Evolutionary conservation across 306 rosid genomes (phyloP), one percentile per base, ranked within the genome.

Genomic region (Vigna radiata): DNA sequence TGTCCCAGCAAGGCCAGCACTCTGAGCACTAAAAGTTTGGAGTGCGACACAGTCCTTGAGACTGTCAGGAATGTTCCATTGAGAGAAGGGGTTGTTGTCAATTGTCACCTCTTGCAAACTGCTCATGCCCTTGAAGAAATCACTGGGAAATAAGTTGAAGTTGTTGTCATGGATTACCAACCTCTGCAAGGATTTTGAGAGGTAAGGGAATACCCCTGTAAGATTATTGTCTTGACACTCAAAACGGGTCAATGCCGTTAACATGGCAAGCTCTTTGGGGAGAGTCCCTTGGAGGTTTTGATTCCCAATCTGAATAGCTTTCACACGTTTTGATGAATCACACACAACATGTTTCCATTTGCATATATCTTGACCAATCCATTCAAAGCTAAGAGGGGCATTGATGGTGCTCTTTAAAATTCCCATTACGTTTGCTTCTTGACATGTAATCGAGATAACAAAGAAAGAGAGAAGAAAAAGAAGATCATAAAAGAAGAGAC

Each of bases 251-350:
- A 93, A 71, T 2, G 64, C 53, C 1, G 86, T 11, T 3, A 95
- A 76, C 31, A 75, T 72, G 2, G 2, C 21, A 11, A 95, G 91
- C 15, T 86, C 88, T 15, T 63, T 36, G 0, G 93, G 96, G 25
- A 95, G 90, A 7, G 83, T 37, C 2, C 99, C 99, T 31, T 74
- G 49, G 7, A 95, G 94, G 0, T 84, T 88, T 19, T 76, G 86
- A 11, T 72, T 79, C 3, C 90, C 90, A 36, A 95, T 75, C 75
- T 87, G 91, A 53, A 95, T 90, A 15, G 70, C 65, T 0, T 2
- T 7, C 1, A 95, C 89, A 18, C 83, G 85, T 25, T 76, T 81
- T 6, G 13, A 36, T 0, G 61, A 12, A 39, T 74, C 76, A 59
- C 99, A 95, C 0, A 3, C 23, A 11, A 95, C 56, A 0, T 60